Evolutionary conservation across 768 basidiomycete species (phyloP).

Genomic region (Suillus lakei): DNA sequence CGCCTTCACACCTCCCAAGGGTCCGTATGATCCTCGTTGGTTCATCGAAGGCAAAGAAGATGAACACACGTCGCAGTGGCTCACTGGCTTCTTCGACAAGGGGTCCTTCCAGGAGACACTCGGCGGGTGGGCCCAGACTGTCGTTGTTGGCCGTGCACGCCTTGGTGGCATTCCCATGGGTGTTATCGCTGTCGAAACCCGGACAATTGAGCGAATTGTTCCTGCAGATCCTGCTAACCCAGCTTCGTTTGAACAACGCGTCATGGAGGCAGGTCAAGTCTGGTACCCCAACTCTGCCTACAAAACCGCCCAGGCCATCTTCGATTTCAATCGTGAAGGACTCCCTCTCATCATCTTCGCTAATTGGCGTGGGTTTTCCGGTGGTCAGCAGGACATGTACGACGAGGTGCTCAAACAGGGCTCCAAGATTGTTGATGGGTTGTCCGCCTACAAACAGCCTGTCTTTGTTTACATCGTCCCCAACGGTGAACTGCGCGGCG

Average conservation of each 20-base stretch:
- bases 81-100: conserved; percentile 95
- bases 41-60: conserved; percentile 95
- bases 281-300: conserved; percentile 99
- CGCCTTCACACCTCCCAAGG: conserved; percentile 88
- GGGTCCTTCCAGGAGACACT: conserved; percentile 98
- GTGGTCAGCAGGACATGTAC: conserved; percentile 99
- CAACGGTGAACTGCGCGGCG: conserved; percentile 97
- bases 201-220: conserved; percentile 94
- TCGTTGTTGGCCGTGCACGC: conserved; percentile 95
- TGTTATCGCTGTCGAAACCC: conserved; percentile 97
- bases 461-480: conserved; percentile 99
- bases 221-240: conserved; percentile 99
- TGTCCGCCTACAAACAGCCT: conserved; percentile 96
- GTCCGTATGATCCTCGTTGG: conserved; percentile 96
- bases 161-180: conserved; percentile 97
- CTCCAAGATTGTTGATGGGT: conserved; percentile 97
- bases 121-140: conserved; percentile 99
- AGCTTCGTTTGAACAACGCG: conserved; percentile 92
- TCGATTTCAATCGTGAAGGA: conserved; percentile 97
- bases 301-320: conserved; percentile 99
- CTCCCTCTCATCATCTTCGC: conserved; percentile 98
- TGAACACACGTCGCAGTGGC: conserved; percentile 75
- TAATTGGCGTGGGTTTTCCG: conserved; percentile 99
- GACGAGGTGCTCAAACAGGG: conserved; percentile 97
- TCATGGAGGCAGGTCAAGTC: conserved; percentile 99